Evolutionary conservation across 768 basidiomycete species (phyloP).

Genomic region (Crassisporium funariophilum): DNA sequence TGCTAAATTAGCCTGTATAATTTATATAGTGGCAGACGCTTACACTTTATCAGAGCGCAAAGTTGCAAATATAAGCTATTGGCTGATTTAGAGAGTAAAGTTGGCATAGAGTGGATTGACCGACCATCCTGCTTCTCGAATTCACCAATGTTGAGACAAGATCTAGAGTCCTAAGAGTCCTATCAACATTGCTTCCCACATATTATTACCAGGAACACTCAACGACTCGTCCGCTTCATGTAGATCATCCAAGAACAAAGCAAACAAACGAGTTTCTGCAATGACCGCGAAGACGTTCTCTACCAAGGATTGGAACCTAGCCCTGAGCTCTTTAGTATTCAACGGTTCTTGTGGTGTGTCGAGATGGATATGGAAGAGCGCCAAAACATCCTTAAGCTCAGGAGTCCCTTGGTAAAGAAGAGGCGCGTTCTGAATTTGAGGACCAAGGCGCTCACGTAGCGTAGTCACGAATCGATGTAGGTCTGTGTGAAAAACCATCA

Average conservation of each 20-base stretch:
- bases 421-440: slow-evolving; percentile 68
- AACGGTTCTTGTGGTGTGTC: slow-evolving; percentile 56
- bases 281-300: slow-evolving; percentile 71
- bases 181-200: not conserved
- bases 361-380: slow-evolving; percentile 52
- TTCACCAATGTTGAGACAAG: slow-evolving; percentile 65
- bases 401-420: slow-evolving; percentile 73
- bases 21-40: not conserved
- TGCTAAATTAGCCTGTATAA: slow-evolving; percentile 1
- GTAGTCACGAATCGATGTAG: slow-evolving; percentile 64
- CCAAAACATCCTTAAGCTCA: slow-evolving; percentile 65
- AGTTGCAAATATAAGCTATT: slow-evolving; percentile 45
- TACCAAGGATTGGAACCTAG: slow-evolving; percentile 70
- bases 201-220: slow-evolving; percentile 4
- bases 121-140: slow-evolving; percentile 66
- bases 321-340: slow-evolving; percentile 61
- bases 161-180: slow-evolving; percentile 56
- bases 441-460: slow-evolving; percentile 62
- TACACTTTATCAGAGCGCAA: slow-evolving; percentile 59
- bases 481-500: slow-evolving; percentile 75
- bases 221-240: slow-evolving; percentile 77
- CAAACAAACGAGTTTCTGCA: slow-evolving; percentile 69
- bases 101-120: slow-evolving; percentile 9
- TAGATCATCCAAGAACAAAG: slow-evolving; percentile 71
- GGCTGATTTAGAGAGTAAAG: not conserved